Evolutionary conservation across 2,329 filamentous ascomycete genomes (phyloP).

Genomic region (Amesomyces nigricolor): DNA sequence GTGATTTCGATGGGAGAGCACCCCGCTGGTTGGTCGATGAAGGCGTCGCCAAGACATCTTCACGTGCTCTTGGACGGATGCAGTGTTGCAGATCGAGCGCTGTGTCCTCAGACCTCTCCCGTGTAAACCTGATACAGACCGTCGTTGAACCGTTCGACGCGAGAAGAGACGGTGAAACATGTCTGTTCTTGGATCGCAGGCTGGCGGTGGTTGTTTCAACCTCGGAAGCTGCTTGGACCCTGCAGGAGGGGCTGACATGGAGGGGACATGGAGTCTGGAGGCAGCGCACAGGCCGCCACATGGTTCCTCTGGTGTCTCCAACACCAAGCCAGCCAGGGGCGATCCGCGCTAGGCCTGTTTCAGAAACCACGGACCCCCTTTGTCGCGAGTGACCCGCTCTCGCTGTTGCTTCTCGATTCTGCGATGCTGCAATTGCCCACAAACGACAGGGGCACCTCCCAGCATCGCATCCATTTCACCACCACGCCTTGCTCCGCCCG

Average conservation of each 20-base stretch:
- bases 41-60: no score
- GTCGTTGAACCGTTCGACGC: no score
- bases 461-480: conserved; percentile 13
- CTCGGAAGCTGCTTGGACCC: not conserved
- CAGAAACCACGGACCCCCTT: conserved; percentile 22
- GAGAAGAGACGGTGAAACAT: not conserved
- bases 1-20: no score
- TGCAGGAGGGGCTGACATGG: not conserved
- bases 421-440: conserved; percentile 17
- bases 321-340: not conserved
- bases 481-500: conserved; percentile 3
- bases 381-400: not conserved
- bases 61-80: no score
- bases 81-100: no score
- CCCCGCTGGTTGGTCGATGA: no score
- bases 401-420: conserved; percentile 22
- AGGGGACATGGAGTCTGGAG: not conserved
- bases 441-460: conserved; percentile 2
- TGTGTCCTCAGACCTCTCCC: no score
- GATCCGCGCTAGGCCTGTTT: conserved; percentile 26
- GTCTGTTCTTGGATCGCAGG: not conserved
- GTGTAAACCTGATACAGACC: no score
- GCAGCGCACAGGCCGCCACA: conserved; percentile 8
- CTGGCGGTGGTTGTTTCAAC: not conserved
- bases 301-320: conserved; percentile 1